Conservation (phyloP, 2,329 filamentous ascomycete genomes). For the Penicillium sp. region DNA sequence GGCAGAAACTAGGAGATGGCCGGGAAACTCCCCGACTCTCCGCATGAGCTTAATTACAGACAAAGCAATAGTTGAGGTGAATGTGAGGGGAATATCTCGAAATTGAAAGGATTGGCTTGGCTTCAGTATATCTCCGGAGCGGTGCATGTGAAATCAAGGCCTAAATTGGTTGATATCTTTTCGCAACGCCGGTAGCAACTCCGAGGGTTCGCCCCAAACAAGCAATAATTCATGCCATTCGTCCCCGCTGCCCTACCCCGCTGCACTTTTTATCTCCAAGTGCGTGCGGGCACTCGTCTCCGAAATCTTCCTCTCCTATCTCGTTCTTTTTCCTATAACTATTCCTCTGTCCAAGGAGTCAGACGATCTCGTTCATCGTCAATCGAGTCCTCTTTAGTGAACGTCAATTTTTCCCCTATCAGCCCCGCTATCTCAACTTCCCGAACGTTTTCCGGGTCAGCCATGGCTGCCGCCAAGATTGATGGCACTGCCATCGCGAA, state of each 20-base stretch:
- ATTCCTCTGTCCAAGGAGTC: slow-evolving; percentile 18
- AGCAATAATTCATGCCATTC: slow-evolving; percentile 28
- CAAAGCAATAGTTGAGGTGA: background rate
- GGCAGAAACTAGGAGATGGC: background rate
- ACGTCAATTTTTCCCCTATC: slow-evolving; percentile 19
- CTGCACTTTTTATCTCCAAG: slow-evolving; percentile 24
- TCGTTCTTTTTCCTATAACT: slow-evolving; percentile 6
- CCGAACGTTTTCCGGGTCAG: slow-evolving; percentile 54
- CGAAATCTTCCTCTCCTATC: slow-evolving; percentile 18
- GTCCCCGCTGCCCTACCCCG: slow-evolving; percentile 29
- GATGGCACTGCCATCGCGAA: slow-evolving; percentile 96
- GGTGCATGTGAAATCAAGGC: background rate
- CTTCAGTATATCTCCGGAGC: background rate
- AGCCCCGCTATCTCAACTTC: slow-evolving; percentile 15
- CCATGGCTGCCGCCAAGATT: slow-evolving; percentile 86
- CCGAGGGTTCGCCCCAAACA: slow-evolving; percentile 26
- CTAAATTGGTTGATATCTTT: background rate
- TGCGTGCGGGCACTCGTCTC: slow-evolving; percentile 21
- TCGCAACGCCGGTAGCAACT: slow-evolving; percentile 13
- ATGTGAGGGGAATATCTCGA: background rate
- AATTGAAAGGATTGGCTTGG: background rate
- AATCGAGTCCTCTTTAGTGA: slow-evolving; percentile 15
- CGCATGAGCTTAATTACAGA: slow-evolving; percentile 7
- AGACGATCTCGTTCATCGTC: slow-evolving; percentile 18
- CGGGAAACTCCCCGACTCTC: slow-evolving; percentile 10